phyloP scores from a whole-genome alignment of 2,329 filamentous ascomycete species.

The Cladosporium sp. region DNA sequence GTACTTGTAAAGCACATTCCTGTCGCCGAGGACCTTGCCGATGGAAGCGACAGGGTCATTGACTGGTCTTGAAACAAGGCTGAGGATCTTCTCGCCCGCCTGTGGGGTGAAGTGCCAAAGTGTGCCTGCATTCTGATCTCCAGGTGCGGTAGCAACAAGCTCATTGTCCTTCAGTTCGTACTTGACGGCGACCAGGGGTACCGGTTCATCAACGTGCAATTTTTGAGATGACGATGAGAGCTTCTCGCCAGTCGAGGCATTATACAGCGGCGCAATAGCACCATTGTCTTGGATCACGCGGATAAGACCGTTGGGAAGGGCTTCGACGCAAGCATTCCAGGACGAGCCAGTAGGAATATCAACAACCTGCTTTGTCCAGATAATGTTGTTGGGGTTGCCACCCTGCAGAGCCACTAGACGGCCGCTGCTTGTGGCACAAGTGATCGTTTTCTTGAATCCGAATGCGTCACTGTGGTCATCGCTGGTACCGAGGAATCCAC shows the following conservation, averaged over 20 bases:
- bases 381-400: constrained; percentile 65
- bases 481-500: constrained; percentile 39
- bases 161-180: constrained; percentile 25
- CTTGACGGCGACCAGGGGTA: constrained; percentile 16
- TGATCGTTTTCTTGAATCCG: constrained; percentile 80
- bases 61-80: constrained; percentile 62
- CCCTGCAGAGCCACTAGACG: constrained; percentile 76
- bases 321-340: constrained; percentile 51
- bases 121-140: constrained; percentile 13
- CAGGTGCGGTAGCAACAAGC: constrained; percentile 24
- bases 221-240: constrained; percentile 12
- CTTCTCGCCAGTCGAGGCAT: constrained; percentile 28
- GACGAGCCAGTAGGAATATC: constrained; percentile 48
- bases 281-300: constrained; percentile 3
- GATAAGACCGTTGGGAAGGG: constrained; percentile 52
- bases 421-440: constrained; percentile 75
- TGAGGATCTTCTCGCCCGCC: constrained; percentile 62
- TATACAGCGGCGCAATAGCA: constrained; percentile 17
- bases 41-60: constrained; percentile 93
- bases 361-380: constrained; percentile 69
- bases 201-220: constrained; percentile 10
- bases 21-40: constrained; percentile 84
- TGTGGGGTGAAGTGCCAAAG: constrained; percentile 71
- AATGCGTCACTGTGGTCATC: constrained; percentile 63
- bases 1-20: constrained; percentile 96